Evolutionary conservation across 164 flowering plant genomes (phyloP), one percentile per base, ranked within the genome.

Genomic region (Tetrastigma voinierianum): DNA sequence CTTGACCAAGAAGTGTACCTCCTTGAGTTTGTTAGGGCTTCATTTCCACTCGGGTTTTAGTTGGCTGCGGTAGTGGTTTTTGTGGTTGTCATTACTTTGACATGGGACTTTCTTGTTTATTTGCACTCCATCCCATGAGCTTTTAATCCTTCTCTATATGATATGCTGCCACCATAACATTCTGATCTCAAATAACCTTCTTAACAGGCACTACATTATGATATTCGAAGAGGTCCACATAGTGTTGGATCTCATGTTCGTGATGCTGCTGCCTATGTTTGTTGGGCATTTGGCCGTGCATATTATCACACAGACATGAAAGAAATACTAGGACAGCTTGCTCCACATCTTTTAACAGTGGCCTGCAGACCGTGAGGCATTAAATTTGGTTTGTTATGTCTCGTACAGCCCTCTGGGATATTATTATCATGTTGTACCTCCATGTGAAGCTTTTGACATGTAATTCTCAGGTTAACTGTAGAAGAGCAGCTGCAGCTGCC

Each of bases 261-360:
- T 65, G 99, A 95, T 84, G 99, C 99, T 80, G 94, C 99, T 72
- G 97, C 99, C 23, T 95, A 89, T 83, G 99, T 95, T 66, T 95
- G 99, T 75, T 95, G 99, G 99, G 99, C 99, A 46, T 92, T 95
- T 82, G 99, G 97, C 21, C 93, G 99, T 76, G 96, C 99, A 64
- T 95, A 95, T 81, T 81, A 67, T 77, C 87, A 86, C 67, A 64
- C 84, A 51, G 99, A 92, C 68, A 90, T 95, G 97, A 89, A 82
- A 79, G 77, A 55, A 65, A 73, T 92, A 58, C 78, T 95, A 77
- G 87, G 87, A 56, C 83, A 83, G 79, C 89, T 95, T 68, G 94
- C 96, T 70, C 97, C 97, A 17, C 94, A 95, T 76, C 91, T 95
- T 52, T 72, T 95, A 73, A 79, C 84, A 17, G 86, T 92, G 51